These are phyloP conservation scores for Mortierella sp. DNA, from an alignment of 371 early-diverging fungal species.

Conservation along the genomic window DNA sequence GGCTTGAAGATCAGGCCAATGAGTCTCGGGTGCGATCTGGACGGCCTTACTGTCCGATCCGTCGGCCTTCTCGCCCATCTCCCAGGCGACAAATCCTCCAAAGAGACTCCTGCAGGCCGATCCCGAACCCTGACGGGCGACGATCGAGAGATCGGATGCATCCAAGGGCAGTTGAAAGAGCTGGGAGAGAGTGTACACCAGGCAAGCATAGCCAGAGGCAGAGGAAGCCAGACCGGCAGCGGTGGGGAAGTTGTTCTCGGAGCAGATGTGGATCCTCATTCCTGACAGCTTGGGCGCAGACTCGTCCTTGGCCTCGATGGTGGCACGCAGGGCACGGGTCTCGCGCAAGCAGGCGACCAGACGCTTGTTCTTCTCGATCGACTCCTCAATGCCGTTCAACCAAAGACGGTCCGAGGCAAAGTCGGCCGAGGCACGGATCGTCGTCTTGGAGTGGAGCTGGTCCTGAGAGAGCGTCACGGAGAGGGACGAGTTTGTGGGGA, in stretches of 20 bases:
- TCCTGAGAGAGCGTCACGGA: constrained; percentile 97
- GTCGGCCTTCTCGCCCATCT: constrained; percentile 82
- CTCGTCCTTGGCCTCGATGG: constrained; percentile 68
- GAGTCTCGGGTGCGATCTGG: constrained; percentile 88
- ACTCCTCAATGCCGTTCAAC: constrained; percentile 94
- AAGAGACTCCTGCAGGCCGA: constrained; percentile 97
- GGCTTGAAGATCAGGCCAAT: constrained; percentile 97
- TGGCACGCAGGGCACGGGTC: constrained; percentile 79
- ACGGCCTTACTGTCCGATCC: constrained; percentile 92
- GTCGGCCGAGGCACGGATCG: constrained; percentile 78
- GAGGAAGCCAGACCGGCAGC: constrained; percentile 99
- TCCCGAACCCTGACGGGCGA: constrained; percentile 97
- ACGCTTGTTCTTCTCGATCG: constrained; percentile 83
- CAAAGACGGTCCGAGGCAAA: constrained; percentile 84
- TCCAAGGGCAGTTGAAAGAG: constrained; percentile 79
- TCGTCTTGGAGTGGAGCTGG: constrained; percentile 93
- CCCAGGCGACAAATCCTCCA: constrained; percentile 98
- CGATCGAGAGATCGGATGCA: constrained; percentile 82
- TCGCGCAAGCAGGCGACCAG: constrained; percentile 87
- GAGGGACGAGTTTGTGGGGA: constrained; percentile 97
- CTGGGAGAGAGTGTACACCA: constrained; percentile 88
- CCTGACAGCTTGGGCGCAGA: constrained; percentile 62
- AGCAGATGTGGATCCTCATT: constrained; percentile 83
- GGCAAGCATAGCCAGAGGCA: constrained; percentile 96
- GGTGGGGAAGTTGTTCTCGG: constrained; percentile 98